Base-by-base conservation (phyloP, 176 grass and related monocot genomes). In the Saccharum spontaneum region DNA sequence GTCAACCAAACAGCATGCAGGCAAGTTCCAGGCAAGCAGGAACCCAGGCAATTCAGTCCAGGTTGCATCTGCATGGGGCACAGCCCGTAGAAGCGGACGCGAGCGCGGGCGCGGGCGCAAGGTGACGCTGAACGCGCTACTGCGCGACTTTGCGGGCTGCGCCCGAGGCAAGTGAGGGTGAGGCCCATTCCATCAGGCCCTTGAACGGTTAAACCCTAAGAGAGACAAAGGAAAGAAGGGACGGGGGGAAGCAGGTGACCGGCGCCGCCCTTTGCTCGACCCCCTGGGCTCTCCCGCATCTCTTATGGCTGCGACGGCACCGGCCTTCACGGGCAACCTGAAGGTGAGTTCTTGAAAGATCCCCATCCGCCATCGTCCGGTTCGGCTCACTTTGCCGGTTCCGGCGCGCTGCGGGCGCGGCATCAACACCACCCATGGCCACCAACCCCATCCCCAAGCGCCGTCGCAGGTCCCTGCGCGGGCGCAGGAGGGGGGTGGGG, bases 251-350 rank as follows among this genome's bases (percentile, higher is more conserved):
- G 22, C 20, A 59, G 22, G 55, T 23, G 22, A 22, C 52, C 17
- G 52, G 6, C 18, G 20, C 20, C 18, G 54, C 20, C 7, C 20
- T 59, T 54, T 20, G 50, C 17, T 18, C 1, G 13, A 49, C 46
- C 52, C 46, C 50, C 17, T 20, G 7, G 52, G 15, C 54, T 57
- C 54, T 7, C 55, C 22, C 8, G 55, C 55, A 59, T n/a, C 20
- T 59, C 17, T 22, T 20, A 94, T 92, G 90, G 90, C 87, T 38
- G 82, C 77, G 45, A 4, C 78, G 36, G 48, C 81, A 55, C 90
- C 88, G 48, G 82, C 84, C 43, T 94, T 94, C 57, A 85, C 72
- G 28, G 90, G 82, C 3, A 94, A 94, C 61, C 73, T 94, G 61
- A 94, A 94, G 90, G 92, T 84, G 26, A 83, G 54, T 2, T 39